Conservation (phyloP, 805 yeast species). For the Saturnispora quitensis region DNA sequence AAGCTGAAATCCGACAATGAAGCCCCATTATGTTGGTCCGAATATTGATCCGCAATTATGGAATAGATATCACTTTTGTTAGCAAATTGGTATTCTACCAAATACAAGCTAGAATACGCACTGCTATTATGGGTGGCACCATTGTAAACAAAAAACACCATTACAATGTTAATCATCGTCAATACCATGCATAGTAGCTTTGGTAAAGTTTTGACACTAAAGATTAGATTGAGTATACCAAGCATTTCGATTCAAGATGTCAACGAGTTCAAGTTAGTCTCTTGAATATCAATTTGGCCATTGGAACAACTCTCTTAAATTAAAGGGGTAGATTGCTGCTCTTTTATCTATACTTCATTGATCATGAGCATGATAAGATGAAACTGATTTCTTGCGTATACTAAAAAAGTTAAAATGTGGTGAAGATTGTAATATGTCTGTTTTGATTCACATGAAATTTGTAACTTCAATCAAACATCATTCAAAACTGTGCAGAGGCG, state of each 20-base stretch:
- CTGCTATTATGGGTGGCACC: constrained; percentile 12
- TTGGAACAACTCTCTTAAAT: neutral
- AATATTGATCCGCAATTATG: constrained; percentile 9
- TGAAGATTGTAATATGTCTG: neutral
- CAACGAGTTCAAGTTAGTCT: neutral
- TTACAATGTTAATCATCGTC: constrained; percentile 10
- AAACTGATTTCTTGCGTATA: neutral
- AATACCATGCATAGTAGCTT: constrained; percentile 6
- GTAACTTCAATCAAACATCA: neutral
- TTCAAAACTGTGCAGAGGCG: neutral
- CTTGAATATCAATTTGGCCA: neutral
- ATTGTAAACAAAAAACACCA: constrained; percentile 13
- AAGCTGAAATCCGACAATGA: constrained; percentile 9
- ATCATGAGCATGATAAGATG: neutral
- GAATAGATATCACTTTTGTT: constrained; percentile 9
- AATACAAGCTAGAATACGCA: constrained; percentile 9
- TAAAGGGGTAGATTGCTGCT: neutral
- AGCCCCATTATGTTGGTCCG: constrained; percentile 8
- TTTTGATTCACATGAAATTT: neutral
- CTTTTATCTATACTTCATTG: neutral
- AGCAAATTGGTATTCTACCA: constrained; percentile 9
- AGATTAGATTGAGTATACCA: constrained; percentile 3
- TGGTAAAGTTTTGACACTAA: constrained; percentile 9
- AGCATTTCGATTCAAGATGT: neutral
- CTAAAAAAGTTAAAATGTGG: neutral